A percentile compares a stretch with the other conserved stretches of the same genome.
phyloP scores from a whole-genome alignment of 352 stramenopile genomes.

The Pythium coloratum region DNA sequence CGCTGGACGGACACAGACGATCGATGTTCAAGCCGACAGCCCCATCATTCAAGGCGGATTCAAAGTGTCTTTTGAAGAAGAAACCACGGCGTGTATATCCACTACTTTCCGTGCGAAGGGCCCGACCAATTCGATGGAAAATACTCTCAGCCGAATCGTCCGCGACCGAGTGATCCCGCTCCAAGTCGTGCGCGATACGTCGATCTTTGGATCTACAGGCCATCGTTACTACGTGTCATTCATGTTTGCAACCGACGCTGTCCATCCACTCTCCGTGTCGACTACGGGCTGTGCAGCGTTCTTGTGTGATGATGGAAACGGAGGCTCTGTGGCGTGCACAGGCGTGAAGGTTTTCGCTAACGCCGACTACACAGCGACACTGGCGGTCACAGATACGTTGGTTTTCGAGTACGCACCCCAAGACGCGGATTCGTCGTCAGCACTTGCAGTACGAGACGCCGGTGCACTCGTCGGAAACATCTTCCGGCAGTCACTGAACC shows the following conservation, averaged over 20 bases:
- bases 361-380: constrained; percentile 37
- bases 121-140: constrained; percentile 37
- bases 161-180: constrained; percentile 40
- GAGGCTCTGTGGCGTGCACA: constrained; percentile 30
- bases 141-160: constrained; percentile 36
- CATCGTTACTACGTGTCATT: constrained; percentile 56
- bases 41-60: constrained; percentile 53
- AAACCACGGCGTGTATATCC: constrained; percentile 40
- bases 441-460: constrained; percentile 33
- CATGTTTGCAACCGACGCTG: constrained; percentile 36
- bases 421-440: constrained; percentile 28
- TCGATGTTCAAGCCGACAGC: constrained; percentile 47
- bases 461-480: constrained; percentile 42
- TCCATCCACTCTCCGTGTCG: constrained; percentile 30
- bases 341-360: constrained; percentile 46
- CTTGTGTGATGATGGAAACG: constrained; percentile 42
- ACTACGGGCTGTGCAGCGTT: constrained; percentile 46
- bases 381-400: constrained; percentile 42
- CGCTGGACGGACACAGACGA: constrained; percentile 54
- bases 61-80: constrained; percentile 39
- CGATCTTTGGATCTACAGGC: constrained; percentile 30
- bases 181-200: constrained; percentile 47
- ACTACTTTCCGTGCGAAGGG: constrained; percentile 46
- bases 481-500: constrained; percentile 38
- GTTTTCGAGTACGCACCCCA: constrained; percentile 64